Conservation (phyloP, 2,329 filamentous ascomycete species). For the Fusarium cyanostomum region DNA sequence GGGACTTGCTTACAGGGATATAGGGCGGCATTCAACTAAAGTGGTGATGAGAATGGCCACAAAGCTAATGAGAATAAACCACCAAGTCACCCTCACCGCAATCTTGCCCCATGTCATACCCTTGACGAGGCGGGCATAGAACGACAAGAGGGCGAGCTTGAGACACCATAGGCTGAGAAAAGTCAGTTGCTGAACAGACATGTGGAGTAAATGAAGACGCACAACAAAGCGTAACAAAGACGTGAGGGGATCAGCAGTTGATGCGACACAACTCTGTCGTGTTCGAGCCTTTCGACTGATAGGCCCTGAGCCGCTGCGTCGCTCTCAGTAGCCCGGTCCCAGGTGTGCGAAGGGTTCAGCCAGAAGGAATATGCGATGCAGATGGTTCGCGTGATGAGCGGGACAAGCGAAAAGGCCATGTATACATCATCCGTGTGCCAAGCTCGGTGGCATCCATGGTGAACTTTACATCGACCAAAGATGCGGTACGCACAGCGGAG, state of each 20-base stretch:
- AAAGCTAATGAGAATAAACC: conserved; percentile 35
- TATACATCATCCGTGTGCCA: conserved; percentile 44
- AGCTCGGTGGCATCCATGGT: conserved; percentile 39
- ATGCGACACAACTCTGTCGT: conserved; percentile 25
- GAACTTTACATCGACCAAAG: conserved; percentile 33
- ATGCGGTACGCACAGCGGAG: conserved; percentile 40
- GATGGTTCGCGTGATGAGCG: conserved; percentile 36
- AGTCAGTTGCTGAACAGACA: background rate
- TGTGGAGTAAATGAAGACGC: background rate
- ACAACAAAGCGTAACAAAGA: conserved; percentile 42
- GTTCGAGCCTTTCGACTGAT: conserved; percentile 17
- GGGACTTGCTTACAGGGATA: conserved; percentile 19
- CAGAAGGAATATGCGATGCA: conserved; percentile 37
- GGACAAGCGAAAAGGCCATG: conserved; percentile 42
- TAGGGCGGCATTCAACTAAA: conserved; percentile 39
- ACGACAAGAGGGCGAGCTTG: conserved; percentile 41
- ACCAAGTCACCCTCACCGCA: conserved; percentile 26
- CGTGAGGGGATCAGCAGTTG: conserved; percentile 37
- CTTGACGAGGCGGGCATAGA: conserved; percentile 43
- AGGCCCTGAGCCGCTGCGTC: conserved; percentile 21
- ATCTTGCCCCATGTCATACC: conserved; percentile 24
- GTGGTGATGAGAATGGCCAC: conserved; percentile 37
- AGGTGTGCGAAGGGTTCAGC: conserved; percentile 35
- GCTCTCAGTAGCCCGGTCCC: background rate
- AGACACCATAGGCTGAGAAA: conserved; percentile 39